Evolutionary conservation across 805 yeast genomes (phyloP), one percentile per base, ranked within the genome.

Genomic region (Nakazawaea populi): DNA sequence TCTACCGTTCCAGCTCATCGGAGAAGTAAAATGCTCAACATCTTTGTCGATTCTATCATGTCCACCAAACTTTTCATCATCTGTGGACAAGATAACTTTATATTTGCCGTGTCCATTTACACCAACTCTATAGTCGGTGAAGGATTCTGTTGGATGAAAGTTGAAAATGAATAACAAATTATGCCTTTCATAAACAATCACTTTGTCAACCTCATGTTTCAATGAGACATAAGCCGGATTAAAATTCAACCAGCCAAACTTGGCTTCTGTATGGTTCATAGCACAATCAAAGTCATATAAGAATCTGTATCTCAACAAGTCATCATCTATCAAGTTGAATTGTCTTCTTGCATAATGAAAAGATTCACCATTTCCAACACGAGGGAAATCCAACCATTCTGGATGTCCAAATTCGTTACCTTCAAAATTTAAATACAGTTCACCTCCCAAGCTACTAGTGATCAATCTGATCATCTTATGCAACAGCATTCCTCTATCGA

Each of bases 321-420:
- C 79, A 64, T 94, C 97, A 49, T 85, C 84, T 37, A 85, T 79
- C 58, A 92, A 76, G 61, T 89, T 89, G 76, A 91, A 94, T 68
- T 92, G 99, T 61, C 99, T 81, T 63, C 98, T 80, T 1, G 97
- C 97, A 62, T 94, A 92, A 69, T 88, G 94, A 69, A 87, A 92
- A 18, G 94, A 85, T 65, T 89, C 90, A 30, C 77, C 77, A 68
- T 92, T 94, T 36, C 96, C 97, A 31, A 57, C 85, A 61, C 97
- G 82, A 11, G 99, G 98, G 76, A 92, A 94, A 68, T 92, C 99
- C 48, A 94, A 78, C 99, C 99, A 92, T 66, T 92, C 99, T 3
- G 98, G 99, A 62, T 92, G 99, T 14, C 99, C 99, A 71, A 94
- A 92, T 69, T 92, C 99, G 62, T 92, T 92, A 52, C 99, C 98